Evolutionary conservation across 2,329 filamentous ascomycete species (phyloP), one percentile per base, ranked within the genome.

Genomic region (Fusarium succisae): DNA sequence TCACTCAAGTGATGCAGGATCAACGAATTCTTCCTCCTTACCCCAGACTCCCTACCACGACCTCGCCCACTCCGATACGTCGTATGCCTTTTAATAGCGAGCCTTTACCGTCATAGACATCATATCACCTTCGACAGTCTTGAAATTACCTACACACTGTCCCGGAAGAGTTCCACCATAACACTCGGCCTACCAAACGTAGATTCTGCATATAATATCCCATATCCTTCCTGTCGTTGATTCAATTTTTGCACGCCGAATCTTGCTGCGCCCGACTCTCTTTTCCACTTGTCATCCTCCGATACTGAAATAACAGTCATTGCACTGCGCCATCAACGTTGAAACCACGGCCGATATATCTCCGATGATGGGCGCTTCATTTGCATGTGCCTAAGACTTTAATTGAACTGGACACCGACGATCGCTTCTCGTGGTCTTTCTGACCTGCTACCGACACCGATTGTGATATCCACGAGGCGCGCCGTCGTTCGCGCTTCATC

Each of bases 291-390:
- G 47, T 30, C 47, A 55, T 58, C 59, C 50, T 43, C 39, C n/a
- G 44, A 62, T 48, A 48, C 20, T 53, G 48, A 62, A 56, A 47
- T 41, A 30, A 41, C 41, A 51, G 35, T 57, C 47, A 37, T 63
- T 69, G 24, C 30, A 50, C 51, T 60, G 53, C 50, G 54, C 39
- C 50, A 20, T 72, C 63, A n/a, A 60, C 55, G 26, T 53, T 64
- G 37, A 55, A 63, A 65, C 51, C 56, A 59, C 74, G 45, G 45
- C 72, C 75, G 73, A 68, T 64, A 66, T 63, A 71, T 68, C 64
- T 76, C 73, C 75, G 74, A 82, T 77, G 73, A 82, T 82, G 81
- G 76, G 79, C 78, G 70, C 78, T 78, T 76, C 69, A 75, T 56
- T 70, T 75, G 73, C 75, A 73, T 72, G 66, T 75, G 75, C 74